phyloP scores from a whole-genome alignment of 495 filamentous ascomycete species.

The Tuber aestivum region DNA sequence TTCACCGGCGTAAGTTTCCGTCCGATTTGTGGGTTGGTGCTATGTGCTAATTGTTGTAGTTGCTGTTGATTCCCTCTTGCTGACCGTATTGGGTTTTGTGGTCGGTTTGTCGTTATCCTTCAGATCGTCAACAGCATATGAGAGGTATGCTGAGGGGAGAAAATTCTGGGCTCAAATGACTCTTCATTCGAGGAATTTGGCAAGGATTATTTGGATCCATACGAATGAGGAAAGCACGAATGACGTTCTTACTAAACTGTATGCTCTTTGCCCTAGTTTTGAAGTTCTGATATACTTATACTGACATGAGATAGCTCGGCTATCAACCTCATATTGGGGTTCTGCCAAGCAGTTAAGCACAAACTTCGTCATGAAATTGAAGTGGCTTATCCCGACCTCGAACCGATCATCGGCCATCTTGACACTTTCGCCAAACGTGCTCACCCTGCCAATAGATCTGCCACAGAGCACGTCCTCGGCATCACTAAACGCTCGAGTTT shows the following conservation, averaged over 20 bases:
- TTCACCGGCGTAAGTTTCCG: constrained; percentile 48
- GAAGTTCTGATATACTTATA: constrained; percentile 12
- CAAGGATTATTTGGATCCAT: constrained; percentile 75
- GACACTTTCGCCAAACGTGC: constrained; percentile 67
- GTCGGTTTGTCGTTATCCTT: constrained; percentile 78
- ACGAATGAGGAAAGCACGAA: constrained; percentile 58
- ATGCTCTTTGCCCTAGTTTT: constrained; percentile 23
- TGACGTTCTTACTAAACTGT: constrained; percentile 67
- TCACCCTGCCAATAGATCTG: constrained; percentile 48
- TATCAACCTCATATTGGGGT: constrained; percentile 76
- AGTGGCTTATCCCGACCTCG: constrained; percentile 64
- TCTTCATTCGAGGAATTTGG: constrained; percentile 65
- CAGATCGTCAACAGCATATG: constrained; percentile 78
- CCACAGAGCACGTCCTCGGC: constrained; percentile 40
- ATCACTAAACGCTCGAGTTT: constrained; percentile 39
- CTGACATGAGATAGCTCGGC: constrained; percentile 51
- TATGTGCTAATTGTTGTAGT: constrained; percentile 41
- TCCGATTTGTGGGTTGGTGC: background rate
- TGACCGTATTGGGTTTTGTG: constrained; percentile 85
- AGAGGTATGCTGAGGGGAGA: constrained; percentile 51
- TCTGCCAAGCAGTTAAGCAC: constrained; percentile 70
- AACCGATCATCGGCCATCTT: constrained; percentile 55
- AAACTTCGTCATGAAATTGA: constrained; percentile 84
- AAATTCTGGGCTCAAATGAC: constrained; percentile 68
- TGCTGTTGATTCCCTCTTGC: constrained; percentile 61